phyloP scores from a whole-genome alignment of 2,329 filamentous ascomycete genomes.

The Shiraia sp. region DNA sequence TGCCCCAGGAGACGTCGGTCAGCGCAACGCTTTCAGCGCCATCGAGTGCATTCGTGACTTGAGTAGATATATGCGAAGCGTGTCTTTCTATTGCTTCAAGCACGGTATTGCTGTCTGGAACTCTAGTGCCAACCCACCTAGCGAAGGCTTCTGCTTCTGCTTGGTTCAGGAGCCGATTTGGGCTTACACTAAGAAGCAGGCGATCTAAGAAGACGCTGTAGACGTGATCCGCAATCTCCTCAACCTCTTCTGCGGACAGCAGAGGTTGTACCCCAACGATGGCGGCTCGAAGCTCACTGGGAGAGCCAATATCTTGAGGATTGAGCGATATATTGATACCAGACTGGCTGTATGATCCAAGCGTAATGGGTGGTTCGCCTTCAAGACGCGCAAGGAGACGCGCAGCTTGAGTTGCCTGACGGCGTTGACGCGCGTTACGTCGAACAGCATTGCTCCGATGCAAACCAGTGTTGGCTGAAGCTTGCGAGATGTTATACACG shows the following conservation, averaged over 20 bases:
- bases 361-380: slow-evolving; percentile 17
- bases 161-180: slow-evolving; percentile 19
- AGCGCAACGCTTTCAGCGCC: slow-evolving; percentile 35
- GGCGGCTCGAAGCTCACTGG: slow-evolving; percentile 25
- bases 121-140: slow-evolving; percentile 18
- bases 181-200: slow-evolving; percentile 26
- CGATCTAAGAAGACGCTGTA: slow-evolving; percentile 39
- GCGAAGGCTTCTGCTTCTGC: slow-evolving; percentile 23
- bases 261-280: slow-evolving; percentile 22
- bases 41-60: slow-evolving; percentile 11
- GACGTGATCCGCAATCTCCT: slow-evolving; percentile 22
- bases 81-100: slow-evolving; percentile 28
- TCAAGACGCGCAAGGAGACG: slow-evolving; percentile 21
- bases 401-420: slow-evolving; percentile 26
- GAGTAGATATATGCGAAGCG: slow-evolving; percentile 5
- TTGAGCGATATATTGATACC: slow-evolving; percentile 28
- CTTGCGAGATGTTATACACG: slow-evolving; percentile 53
- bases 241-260: slow-evolving; percentile 22
- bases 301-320: slow-evolving; percentile 21
- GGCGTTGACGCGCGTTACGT: slow-evolving; percentile 46
- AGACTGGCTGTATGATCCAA: slow-evolving; percentile 33
- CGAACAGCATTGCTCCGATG: slow-evolving; percentile 71
- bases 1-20: slow-evolving; percentile 37
- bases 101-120: slow-evolving; percentile 19
- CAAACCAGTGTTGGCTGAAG: slow-evolving; percentile 44